Conservation (phyloP, 139 green algal species). For the Coelastrella sp. region DNA sequence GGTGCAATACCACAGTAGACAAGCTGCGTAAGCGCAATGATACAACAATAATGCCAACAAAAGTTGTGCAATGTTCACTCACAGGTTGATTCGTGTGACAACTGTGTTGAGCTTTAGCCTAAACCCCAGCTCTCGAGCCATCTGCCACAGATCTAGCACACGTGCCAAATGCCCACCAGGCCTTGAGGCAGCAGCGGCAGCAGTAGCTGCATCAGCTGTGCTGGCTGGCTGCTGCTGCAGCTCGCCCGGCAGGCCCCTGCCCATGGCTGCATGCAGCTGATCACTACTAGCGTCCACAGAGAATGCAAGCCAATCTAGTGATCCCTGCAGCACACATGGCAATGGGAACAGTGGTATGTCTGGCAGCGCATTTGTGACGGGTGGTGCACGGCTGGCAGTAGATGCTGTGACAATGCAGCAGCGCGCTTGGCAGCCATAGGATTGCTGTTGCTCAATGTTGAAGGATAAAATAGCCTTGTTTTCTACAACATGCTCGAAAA, state of each 20-base stretch:
- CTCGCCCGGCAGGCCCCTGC: slow-evolving; percentile 21
- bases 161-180: slow-evolving; percentile 14
- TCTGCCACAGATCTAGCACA: slow-evolving; percentile 7
- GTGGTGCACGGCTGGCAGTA: too few species aligned
- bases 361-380: too few species aligned
- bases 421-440: too few species aligned
- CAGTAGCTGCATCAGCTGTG: neutral
- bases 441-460: too few species aligned
- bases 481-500: too few species aligned
- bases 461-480: too few species aligned
- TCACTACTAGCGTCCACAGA: slow-evolving; percentile 40
- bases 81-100: slow-evolving; percentile 22
- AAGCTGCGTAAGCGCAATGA: too few species aligned
- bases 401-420: too few species aligned
- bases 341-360: neutral
- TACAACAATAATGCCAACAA: neutral
- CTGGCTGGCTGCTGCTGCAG: neutral
- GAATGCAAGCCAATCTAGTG: slow-evolving; percentile 45
- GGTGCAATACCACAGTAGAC: too few species aligned
- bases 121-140: slow-evolving; percentile 44
- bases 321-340: neutral
- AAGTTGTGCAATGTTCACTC: neutral
- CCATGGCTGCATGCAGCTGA: slow-evolving; percentile 28
- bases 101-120: slow-evolving; percentile 57
- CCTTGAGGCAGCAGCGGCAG: neutral